These are phyloP conservation scores for Botrytis hyacinthi DNA, from an alignment of 2,329 filamentous ascomycete genomes.

Conservation along the genomic window DNA sequence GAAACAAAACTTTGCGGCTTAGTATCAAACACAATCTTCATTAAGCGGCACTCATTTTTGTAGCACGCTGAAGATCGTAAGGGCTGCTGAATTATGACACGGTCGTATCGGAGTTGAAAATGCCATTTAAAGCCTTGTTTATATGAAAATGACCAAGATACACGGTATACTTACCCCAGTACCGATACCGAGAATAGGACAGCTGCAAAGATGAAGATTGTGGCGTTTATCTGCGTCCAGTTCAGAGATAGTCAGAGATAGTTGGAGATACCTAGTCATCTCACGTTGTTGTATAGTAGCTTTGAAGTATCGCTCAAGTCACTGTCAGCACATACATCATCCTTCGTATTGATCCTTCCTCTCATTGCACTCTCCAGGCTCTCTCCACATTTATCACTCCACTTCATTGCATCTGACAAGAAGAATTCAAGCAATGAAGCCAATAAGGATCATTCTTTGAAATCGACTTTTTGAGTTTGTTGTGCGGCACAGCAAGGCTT, in stretches of 20 bases:
- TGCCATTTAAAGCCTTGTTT: background rate
- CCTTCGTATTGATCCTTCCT: constrained; percentile 19
- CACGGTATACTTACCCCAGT: background rate
- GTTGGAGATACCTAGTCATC: background rate
- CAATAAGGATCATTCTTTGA: background rate
- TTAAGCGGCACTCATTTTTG: background rate
- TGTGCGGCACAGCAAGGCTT: constrained; percentile 4
- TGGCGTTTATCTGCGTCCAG: background rate
- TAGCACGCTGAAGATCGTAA: background rate
- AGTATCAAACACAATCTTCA: background rate
- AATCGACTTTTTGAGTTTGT: background rate
- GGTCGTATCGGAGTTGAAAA: background rate
- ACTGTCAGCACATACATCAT: constrained; percentile 10
- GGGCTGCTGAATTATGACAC: background rate
- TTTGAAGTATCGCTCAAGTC: constrained; percentile 8
- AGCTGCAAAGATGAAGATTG: constrained; percentile 16
- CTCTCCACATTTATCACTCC: constrained; percentile 6
- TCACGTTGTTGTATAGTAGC: constrained; percentile 8
- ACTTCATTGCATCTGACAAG: constrained; percentile 1
- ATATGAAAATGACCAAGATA: background rate
- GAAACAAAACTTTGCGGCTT: background rate
- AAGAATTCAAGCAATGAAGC: background rate
- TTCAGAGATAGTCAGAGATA: background rate
- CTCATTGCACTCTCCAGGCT: background rate
- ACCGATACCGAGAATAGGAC: background rate